phyloP scores from a whole-genome alignment of 1,284 basidiomycete species.

The Cryptococcus deneoformans region DNA sequence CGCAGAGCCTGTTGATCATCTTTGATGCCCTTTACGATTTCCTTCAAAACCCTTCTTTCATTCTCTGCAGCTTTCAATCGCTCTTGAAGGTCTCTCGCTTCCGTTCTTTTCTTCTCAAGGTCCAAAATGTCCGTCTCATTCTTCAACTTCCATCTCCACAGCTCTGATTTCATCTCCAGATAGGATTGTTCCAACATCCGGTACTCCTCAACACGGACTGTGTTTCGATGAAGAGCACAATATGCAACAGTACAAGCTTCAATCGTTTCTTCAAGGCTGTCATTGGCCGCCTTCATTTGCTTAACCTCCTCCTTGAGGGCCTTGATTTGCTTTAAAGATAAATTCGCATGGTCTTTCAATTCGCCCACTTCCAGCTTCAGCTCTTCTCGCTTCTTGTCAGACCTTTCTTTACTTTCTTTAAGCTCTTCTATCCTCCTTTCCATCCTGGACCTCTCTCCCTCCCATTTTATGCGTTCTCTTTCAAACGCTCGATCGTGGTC shows the following conservation, averaged over 20 bases:
- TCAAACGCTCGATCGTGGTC: not conserved
- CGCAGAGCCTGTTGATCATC: conserved; percentile 6
- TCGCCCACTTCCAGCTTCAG: not conserved
- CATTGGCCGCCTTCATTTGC: conserved; percentile 12
- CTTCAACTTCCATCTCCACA: conserved; percentile 1
- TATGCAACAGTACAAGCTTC: conserved; percentile 5
- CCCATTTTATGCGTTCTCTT: conserved; percentile 4
- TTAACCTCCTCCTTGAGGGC: conserved; percentile 1
- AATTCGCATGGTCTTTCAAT: conserved; percentile 1
- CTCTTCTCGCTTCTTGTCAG: not conserved
- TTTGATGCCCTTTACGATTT: not conserved
- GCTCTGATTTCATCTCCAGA: not conserved
- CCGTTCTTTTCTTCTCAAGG: not conserved
- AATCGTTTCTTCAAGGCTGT: conserved; percentile 8
- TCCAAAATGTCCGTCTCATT: not conserved
- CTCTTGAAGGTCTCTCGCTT: conserved; percentile 1
- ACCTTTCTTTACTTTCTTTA: not conserved
- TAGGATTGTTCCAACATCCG: conserved; percentile 1
- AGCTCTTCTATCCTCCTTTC: not conserved
- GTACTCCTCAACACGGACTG: conserved; percentile 3
- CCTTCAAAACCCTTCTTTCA: conserved; percentile 1
- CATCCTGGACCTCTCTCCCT: conserved; percentile 2
- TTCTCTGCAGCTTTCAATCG: not conserved
- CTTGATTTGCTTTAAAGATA: not conserved
- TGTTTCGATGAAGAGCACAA: conserved; percentile 1